These are phyloP conservation scores for Myxozyma udenii DNA, from an alignment of 805 yeast species.

Conservation along the genomic window DNA sequence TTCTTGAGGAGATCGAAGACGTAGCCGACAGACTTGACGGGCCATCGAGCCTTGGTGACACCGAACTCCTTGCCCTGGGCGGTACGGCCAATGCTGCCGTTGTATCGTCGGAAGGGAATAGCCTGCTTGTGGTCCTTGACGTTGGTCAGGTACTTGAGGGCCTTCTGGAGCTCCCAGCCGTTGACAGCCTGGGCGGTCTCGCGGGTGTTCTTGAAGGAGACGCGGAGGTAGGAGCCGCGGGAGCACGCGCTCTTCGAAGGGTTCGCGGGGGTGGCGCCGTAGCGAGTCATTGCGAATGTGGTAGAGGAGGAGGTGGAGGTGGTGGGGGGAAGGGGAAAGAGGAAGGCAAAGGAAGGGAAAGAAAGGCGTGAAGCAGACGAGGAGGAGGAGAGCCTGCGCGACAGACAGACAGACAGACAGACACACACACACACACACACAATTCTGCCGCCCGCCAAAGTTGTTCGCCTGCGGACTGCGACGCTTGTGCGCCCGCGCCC, in stretches of 20 bases:
- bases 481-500: too few species aligned
- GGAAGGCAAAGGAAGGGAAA: neutral
- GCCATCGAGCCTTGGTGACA: slow-evolving; percentile 99
- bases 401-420: too few species aligned
- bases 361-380: neutral
- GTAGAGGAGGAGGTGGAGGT: neutral
- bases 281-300: slow-evolving; percentile 79
- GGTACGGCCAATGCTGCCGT: slow-evolving; percentile 96
- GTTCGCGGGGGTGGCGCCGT: slow-evolving; percentile 98
- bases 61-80: slow-evolving; percentile 99
- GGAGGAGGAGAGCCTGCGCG: too few species aligned
- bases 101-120: slow-evolving; percentile 98
- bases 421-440: too few species aligned
- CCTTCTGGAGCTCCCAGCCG: slow-evolving; percentile 97
- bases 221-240: slow-evolving; percentile 99
- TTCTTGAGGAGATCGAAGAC: slow-evolving; percentile 90
- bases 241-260: slow-evolving; percentile 99
- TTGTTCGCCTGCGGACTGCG: too few species aligned
- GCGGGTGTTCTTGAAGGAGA: slow-evolving; percentile 99
- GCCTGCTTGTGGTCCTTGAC: slow-evolving; percentile 99
- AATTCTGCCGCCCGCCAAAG: too few species aligned
- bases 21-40: slow-evolving; percentile 96
- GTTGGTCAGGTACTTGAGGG: slow-evolving; percentile 91
- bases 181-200: slow-evolving; percentile 97
- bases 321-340: neutral